Base-by-base conservation (phyloP, 495 filamentous ascomycete species). In the Durotheca rogersii region DNA sequence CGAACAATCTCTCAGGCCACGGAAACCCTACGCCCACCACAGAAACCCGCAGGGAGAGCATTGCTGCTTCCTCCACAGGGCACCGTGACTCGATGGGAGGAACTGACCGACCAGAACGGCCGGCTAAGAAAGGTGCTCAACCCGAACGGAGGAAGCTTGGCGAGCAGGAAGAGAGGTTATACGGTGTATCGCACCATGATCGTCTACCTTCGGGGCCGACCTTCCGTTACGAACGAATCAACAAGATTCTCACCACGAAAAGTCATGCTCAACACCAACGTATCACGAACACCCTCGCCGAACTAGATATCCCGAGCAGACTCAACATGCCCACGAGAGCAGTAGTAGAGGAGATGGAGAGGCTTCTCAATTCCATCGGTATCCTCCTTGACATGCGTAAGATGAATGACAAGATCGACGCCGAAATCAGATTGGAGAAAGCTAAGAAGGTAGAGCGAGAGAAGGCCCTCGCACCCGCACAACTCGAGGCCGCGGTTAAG, bases 171-270 rank as follows among this genome's bases (percentile, higher is more conserved):
- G 86, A 95, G 71, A 62, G 74, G 23, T 78, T 83, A 11, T 97
- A 89, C 62, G 93, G 91, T 36, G 84, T 96, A 1, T 78, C 84
- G 7, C 87, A 88, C 54, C 89, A 93, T 60, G 94, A 98, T 23
- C 89, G 90, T 0, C 76, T 96, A 17, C 81, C 86, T 12, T 89
- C 59, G 68, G 88, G 78, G 0, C 76, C 78, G 7, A 72, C 72
- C 18, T 96, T 95, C 81, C 85, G 89, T 25, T 85, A 85, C 54
- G 90, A 96, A 60, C 84, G 81, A 58, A 81, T 92, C 47, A 84
- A 82, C 56, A 92, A 93, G 67, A 77, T 90, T 21, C 84, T 88
- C 38, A 83, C 85, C 51, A 87, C 87, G 40, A 96, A 96, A 68
- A 86, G 81, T 15, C 83, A 85, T 35, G 81, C 88, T 10, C 89